Evolutionary conservation across 495 filamentous ascomycete species (phyloP).

Genomic region (Penicillium egyptiacum): DNA sequence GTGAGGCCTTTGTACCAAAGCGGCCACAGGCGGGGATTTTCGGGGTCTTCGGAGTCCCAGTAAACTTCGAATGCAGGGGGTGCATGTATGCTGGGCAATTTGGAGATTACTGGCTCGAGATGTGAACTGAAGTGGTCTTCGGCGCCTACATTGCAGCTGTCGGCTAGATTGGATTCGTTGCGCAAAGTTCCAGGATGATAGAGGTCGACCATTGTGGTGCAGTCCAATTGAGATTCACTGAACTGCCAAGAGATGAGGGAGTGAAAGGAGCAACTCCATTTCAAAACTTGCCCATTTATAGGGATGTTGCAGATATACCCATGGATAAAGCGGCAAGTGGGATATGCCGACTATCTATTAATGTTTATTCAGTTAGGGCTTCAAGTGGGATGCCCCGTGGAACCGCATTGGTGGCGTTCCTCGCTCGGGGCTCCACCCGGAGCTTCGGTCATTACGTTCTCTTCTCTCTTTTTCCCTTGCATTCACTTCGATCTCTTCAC

Average conservation of each 20-base stretch:
- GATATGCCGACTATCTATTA: neutral
- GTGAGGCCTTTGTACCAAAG: conserved; percentile 19
- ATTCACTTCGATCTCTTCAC: neutral
- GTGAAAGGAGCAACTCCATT: neutral
- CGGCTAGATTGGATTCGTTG: neutral
- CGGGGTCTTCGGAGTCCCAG: conserved; percentile 9
- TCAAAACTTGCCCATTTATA: neutral
- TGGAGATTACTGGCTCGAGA: conserved; percentile 11
- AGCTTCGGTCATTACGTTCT: no score
- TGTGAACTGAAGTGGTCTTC: neutral
- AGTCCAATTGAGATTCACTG: neutral
- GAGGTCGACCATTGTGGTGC: neutral
- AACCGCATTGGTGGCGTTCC: neutral
- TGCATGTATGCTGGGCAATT: conserved; percentile 9
- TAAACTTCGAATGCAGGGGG: conserved; percentile 18
- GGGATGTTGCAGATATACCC: neutral
- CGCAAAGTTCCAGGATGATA: neutral
- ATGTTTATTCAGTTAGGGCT: neutral
- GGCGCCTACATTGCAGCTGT: neutral
- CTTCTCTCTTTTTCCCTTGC: no score
- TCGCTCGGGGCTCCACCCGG: neutral
- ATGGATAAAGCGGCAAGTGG: neutral
- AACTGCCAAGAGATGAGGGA: neutral
- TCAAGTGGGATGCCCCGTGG: conserved; percentile 7
- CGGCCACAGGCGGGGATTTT: conserved; percentile 20